These are phyloP conservation scores for Leccinum solheimii DNA, from an alignment of 1,284 basidiomycete species.

Conservation along the genomic window DNA sequence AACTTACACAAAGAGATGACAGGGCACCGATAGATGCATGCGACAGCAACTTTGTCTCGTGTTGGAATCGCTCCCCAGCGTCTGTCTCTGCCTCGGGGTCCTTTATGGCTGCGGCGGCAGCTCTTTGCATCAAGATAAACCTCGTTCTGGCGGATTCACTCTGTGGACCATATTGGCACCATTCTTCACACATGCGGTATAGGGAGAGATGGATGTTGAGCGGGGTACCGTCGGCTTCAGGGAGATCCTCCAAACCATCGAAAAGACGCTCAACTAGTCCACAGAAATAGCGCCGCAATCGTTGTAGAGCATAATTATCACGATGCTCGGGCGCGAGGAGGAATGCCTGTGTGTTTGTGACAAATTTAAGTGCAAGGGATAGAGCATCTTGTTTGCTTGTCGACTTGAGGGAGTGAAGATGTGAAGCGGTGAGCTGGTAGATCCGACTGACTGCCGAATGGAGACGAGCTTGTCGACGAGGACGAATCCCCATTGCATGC, in stretches of 20 bases:
- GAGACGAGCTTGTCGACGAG: constrained; percentile 76
- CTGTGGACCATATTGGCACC: constrained; percentile 86
- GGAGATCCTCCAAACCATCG: constrained; percentile 70
- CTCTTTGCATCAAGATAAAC: constrained; percentile 72
- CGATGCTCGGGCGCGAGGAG: constrained; percentile 72
- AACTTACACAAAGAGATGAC: constrained; percentile 80
- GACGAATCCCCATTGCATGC: constrained; percentile 57
- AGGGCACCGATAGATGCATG: constrained; percentile 80
- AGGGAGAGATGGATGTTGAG: constrained; percentile 76
- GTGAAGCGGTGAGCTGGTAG: constrained; percentile 81
- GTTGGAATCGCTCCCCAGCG: constrained; percentile 69
- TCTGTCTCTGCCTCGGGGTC: constrained; percentile 50
- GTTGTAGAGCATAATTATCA: constrained; percentile 79
- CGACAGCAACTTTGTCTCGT: constrained; percentile 72
- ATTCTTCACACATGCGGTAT: constrained; percentile 89
- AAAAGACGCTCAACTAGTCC: constrained; percentile 86
- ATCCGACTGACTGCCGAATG: constrained; percentile 89
- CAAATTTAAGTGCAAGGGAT: constrained; percentile 81
- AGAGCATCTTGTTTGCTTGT: constrained; percentile 73
- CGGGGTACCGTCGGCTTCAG: constrained; percentile 75
- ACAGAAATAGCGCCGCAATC: constrained; percentile 87
- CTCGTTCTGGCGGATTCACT: constrained; percentile 75
- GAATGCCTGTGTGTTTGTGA: constrained; percentile 80
- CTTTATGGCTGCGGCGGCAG: constrained; percentile 55
- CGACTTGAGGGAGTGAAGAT: constrained; percentile 72